Evolutionary conservation across 306 rosid species (phyloP).

Genomic region (Castanea crenata): DNA sequence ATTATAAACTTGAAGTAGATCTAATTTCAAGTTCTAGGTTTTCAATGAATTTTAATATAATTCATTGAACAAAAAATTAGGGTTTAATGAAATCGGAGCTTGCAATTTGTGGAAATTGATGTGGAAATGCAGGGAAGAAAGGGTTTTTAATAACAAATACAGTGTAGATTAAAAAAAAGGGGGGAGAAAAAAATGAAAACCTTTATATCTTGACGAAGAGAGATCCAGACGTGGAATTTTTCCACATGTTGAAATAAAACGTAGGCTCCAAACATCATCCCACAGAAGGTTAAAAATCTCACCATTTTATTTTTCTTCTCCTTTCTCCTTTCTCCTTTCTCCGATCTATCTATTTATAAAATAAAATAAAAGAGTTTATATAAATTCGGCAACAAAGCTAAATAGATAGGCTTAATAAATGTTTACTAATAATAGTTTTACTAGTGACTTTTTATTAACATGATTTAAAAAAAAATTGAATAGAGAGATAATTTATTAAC

Average conservation of each 20-base stretch:
- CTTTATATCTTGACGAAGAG: conserved; percentile 97
- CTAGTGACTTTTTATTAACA: no score
- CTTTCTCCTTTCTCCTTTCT: background rate
- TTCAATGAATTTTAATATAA: background rate
- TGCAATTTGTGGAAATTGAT: background rate
- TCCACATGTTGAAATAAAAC: conserved; percentile 94
- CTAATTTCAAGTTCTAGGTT: background rate
- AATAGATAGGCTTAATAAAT: no score
- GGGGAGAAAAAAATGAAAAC: conserved; percentile 20
- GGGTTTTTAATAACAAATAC: background rate
- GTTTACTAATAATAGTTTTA: no score
- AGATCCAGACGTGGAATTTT: conserved; percentile 92
- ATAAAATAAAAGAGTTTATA: no score
- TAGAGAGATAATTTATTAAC: no score
- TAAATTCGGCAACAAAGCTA: no score
- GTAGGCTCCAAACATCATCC: conserved; percentile 88
- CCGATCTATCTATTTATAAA: no score
- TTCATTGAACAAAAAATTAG: background rate
- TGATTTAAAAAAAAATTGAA: no score
- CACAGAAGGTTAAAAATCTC: conserved; percentile 75
- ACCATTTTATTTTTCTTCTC: conserved; percentile 54
- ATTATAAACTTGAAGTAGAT: background rate
- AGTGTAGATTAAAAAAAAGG: background rate
- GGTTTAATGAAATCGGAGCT: background rate
- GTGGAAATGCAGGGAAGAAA: background rate